Evolutionary conservation across 108 stramenopile genomes (phyloP).

Genomic region (Skeletonema costatum): DNA sequence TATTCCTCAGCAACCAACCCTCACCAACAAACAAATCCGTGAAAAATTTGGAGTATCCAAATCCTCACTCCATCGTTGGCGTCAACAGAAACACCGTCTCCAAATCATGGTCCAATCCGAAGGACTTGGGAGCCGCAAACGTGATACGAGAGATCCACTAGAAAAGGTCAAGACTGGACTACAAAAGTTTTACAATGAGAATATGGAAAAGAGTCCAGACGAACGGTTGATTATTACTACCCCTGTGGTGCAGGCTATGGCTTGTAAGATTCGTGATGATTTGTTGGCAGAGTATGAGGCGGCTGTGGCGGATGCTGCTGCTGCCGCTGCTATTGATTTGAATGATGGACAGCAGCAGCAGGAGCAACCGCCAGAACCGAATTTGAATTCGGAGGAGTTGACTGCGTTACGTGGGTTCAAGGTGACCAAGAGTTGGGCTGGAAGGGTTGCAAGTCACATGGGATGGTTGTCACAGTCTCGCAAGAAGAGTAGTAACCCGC

Average conservation of each 20-base stretch:
- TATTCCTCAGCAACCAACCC: background rate
- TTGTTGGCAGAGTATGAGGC: constrained; percentile 8
- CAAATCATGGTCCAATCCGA: constrained; percentile 21
- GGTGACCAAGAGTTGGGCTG: constrained; percentile 31
- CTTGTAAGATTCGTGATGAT: constrained; percentile 25
- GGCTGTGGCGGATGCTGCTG: background rate
- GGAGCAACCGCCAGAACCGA: background rate
- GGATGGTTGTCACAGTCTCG: constrained; percentile 11
- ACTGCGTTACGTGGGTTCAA: constrained; percentile 17
- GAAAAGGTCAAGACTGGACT: constrained; percentile 22
- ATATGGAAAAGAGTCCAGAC: constrained; percentile 6
- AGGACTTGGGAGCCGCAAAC: constrained; percentile 17
- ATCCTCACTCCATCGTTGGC: constrained; percentile 38
- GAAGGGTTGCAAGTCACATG: constrained; percentile 19
- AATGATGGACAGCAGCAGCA: background rate
- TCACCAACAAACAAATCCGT: constrained; percentile 18
- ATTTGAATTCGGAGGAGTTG: constrained; percentile 8
- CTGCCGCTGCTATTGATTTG: background rate
- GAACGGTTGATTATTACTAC: constrained; percentile 28
- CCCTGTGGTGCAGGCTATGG: constrained; percentile 18
- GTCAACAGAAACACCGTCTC: constrained; percentile 14
- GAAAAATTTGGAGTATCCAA: constrained; percentile 33
- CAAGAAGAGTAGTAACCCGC: background rate
- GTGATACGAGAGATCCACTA: constrained; percentile 28
- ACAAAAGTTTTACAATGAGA: constrained; percentile 19